Base-by-base conservation (phyloP, 192 early-diverging fungal genomes). In the Coemansia guatemalensis region DNA sequence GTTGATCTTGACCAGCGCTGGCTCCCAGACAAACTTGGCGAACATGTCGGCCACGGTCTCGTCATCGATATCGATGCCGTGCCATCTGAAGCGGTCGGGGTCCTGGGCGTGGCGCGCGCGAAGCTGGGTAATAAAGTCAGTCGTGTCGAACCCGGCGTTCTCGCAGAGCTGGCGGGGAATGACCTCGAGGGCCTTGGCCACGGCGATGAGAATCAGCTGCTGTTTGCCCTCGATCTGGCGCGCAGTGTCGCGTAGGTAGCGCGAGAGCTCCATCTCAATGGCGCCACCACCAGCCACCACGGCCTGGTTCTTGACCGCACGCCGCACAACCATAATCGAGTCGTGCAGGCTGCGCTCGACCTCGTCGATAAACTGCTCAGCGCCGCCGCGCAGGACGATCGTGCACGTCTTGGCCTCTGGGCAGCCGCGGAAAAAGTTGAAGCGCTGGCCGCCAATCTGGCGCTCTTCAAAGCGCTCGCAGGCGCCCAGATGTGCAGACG, bases 321-420 rank as follows among this genome's bases (percentile, higher is more conserved):
- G 85, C 57, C 94, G 88, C 53, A 99, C 97, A 85, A 99, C 94
- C 97, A 99, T 99, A 71, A 99, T 99, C 30, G 97, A 95, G 82
- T 99, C 97, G 82, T 99, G 97, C 78, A 99, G 83, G 69, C 88
- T 90, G 62, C 97, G 85, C 83, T 97, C 95, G 8, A 99, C 95
- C 74, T 99, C 97, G 67, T 95, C 95, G 78, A 99, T 99, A 65
- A 99, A 99, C 82, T 99, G 97, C 76, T 99, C 97, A 22, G 97
- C 97, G 60, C 97, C 97, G 66, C 97, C 97, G 60, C 97, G 88
- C 27, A 99, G 83, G 35, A 99, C 85, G 29, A 99, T 85, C 1
- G 97, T 99, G 84, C 95, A 98, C 0, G 97, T 97, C 73, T 92
- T 92, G 54, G 95, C 92, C 69, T 89, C 83, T 23, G 94, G 84